Conservation (phyloP, 768 basidiomycete species). For the Amanita exitialis region DNA sequence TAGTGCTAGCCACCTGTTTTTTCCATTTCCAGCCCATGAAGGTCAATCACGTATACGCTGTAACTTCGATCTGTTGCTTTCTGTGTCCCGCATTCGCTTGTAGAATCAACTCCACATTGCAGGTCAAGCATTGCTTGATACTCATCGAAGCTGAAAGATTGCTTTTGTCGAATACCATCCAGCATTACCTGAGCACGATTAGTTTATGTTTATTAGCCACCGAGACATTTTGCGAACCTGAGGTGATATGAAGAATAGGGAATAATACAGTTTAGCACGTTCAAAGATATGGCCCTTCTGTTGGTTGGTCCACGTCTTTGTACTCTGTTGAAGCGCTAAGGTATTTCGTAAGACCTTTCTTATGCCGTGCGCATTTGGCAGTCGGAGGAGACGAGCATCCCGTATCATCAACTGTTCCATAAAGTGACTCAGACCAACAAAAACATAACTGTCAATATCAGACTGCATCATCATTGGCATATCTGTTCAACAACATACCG, state of each 20-base stretch:
- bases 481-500: slow-evolving; percentile 35
- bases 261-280: slow-evolving; percentile 71
- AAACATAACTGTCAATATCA: slow-evolving; percentile 56
- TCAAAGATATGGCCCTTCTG: slow-evolving; percentile 57
- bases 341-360: slow-evolving; percentile 86
- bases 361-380: slow-evolving; percentile 67
- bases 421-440: slow-evolving; percentile 75
- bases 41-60: slow-evolving; percentile 82
- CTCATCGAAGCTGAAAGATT: slow-evolving; percentile 79
- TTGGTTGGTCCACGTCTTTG: slow-evolving; percentile 61
- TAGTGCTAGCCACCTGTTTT: slow-evolving; percentile 22
- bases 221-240: slow-evolving; percentile 36
- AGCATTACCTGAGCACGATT: slow-evolving; percentile 55
- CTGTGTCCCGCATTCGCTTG: slow-evolving; percentile 36
- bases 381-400: slow-evolving; percentile 59
- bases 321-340: slow-evolving; percentile 83
- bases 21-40: slow-evolving; percentile 71
- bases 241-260: slow-evolving; percentile 65
- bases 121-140: slow-evolving; percentile 87
- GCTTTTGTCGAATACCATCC: slow-evolving; percentile 50
- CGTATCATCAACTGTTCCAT: slow-evolving; percentile 78
- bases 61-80: slow-evolving; percentile 63
- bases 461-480: neutral
- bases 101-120: slow-evolving; percentile 75
- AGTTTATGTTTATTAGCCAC: neutral